Evolutionary conservation across 768 basidiomycete genomes (phyloP), one percentile per base, ranked within the genome.

Genomic region (Termitomyces sp.): DNA sequence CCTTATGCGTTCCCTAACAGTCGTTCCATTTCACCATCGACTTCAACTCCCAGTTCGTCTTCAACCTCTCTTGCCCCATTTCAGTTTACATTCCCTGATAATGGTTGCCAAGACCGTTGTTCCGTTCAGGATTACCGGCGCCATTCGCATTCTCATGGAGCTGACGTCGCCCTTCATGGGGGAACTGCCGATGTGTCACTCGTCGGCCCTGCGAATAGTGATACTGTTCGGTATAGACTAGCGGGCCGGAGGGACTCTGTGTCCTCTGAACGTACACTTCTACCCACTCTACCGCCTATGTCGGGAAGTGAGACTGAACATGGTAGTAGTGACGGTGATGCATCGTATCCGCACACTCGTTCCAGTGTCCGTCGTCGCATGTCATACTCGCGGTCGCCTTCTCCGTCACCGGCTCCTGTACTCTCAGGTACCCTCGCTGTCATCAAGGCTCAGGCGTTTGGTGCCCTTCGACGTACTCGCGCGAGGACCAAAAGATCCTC

Each of bases 381-480:
- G 20, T 68, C 65, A 54, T 71, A 75, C 28, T 73, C 81, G 36
- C 78, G 76, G 62, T 76, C 80, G n/a, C 78, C 78, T 50, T 80
- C 81, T 3, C 74, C 76, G 43, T 81, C 80, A 11, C 78, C 79
- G 44, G 66, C 68, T 58, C 70, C 79, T 36, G 71, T 74, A 20
- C 72, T 91, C 67, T 90, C 87, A 51, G 87, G 88, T 26, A 93
- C 92, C 32, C 81, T 94, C 48, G 91, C 92, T 54, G 90, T 93
- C 57, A 92, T 94, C 74, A 94, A 93, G 74, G 91, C 91, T 44
- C 90, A 93, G 68, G 87, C 92, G 40, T 94, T 93, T 68, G 92
- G 91, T 33, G 89, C 89, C 20, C 75, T 92, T 62, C 86, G 91
- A 52, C 80, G 91, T 70, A 88, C 90, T 55, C 83, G 91, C 58